These are phyloP conservation scores for Themeda triandra DNA, from an alignment of 176 grass and related monocot genomes.

Conservation along the genomic window DNA sequence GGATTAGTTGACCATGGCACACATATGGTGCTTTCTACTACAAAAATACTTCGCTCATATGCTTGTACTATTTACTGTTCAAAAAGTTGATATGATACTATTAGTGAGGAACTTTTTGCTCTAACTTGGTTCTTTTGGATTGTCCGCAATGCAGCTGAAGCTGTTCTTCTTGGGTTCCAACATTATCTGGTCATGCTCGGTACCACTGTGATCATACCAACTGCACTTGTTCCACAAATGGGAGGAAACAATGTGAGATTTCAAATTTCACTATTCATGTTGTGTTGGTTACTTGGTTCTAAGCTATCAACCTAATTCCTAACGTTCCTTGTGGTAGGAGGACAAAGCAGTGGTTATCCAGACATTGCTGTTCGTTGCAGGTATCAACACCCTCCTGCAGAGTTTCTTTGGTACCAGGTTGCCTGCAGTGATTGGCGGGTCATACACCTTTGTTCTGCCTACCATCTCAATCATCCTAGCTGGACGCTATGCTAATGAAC, in stretches of 20 bases:
- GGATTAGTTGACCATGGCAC: neutral
- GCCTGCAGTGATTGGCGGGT: slow-evolving; percentile 90
- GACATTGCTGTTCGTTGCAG: slow-evolving; percentile 86
- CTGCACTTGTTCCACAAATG: slow-evolving; percentile 98
- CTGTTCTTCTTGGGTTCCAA: slow-evolving; percentile 96
- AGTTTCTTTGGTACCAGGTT: slow-evolving; percentile 91
- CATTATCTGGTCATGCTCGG: slow-evolving; percentile 98
- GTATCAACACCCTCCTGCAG: slow-evolving; percentile 91
- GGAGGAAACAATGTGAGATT: slow-evolving; percentile 92
- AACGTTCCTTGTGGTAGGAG: slow-evolving; percentile 44
- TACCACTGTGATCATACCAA: slow-evolving; percentile 96
- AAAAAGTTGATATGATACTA: neutral
- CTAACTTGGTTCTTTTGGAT: neutral
- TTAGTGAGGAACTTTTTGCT: neutral
- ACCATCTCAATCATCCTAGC: slow-evolving; percentile 96
- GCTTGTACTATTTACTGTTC: neutral
- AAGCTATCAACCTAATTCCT: neutral
- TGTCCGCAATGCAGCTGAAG: slow-evolving; percentile 71
- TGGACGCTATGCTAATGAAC: slow-evolving; percentile 75
- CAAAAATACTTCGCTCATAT: neutral
- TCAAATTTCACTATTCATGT: neutral
- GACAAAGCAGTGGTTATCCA: slow-evolving; percentile 96
- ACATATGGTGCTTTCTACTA: neutral
- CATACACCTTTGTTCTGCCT: slow-evolving; percentile 88
- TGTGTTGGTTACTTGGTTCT: neutral